phyloP scores from a whole-genome alignment of 1,284 basidiomycete species.

The Thecaphora frezii region DNA sequence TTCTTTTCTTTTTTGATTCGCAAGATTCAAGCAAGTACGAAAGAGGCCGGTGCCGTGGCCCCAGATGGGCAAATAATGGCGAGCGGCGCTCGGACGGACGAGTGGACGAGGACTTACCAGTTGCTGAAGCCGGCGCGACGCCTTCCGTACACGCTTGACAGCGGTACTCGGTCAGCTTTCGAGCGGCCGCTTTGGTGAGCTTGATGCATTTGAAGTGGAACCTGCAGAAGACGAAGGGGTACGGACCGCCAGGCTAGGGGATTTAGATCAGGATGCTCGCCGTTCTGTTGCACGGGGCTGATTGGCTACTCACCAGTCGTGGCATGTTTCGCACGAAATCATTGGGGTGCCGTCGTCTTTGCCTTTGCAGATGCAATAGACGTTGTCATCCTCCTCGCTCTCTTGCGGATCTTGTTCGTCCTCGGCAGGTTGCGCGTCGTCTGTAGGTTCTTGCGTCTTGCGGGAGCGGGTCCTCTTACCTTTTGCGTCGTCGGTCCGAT shows the following conservation, averaged over 20 bases:
- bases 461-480: too few relatives aligned
- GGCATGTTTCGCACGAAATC: slow-evolving; percentile 51
- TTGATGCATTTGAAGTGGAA: slow-evolving; percentile 53
- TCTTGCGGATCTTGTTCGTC: slow-evolving; percentile 14
- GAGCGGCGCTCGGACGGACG: too few relatives aligned
- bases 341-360: slow-evolving; percentile 54
- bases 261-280: not conserved
- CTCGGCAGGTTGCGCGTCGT: not conserved
- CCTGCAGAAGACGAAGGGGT: slow-evolving; percentile 16
- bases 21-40: too few relatives aligned
- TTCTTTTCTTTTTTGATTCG: too few relatives aligned
- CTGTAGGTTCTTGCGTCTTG: not conserved
- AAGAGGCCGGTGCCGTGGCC: too few relatives aligned
- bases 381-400: slow-evolving; percentile 23
- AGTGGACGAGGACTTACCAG: too few relatives aligned
- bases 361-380: slow-evolving; percentile 52
- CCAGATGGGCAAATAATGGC: too few relatives aligned
- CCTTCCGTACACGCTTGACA: slow-evolving; percentile 35
- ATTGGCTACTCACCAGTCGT: slow-evolving; percentile 49
- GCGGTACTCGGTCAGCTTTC: slow-evolving; percentile 46
- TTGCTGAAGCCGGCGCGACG: too few relatives aligned
- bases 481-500: not conserved
- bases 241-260: slow-evolving; percentile 5
- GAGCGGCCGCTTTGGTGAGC: slow-evolving; percentile 44
- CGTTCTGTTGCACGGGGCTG: too few relatives aligned